Evolutionary conservation across 1,139 yeast genomes (phyloP).

Genomic region (Yamadazyma jaroonii): DNA sequence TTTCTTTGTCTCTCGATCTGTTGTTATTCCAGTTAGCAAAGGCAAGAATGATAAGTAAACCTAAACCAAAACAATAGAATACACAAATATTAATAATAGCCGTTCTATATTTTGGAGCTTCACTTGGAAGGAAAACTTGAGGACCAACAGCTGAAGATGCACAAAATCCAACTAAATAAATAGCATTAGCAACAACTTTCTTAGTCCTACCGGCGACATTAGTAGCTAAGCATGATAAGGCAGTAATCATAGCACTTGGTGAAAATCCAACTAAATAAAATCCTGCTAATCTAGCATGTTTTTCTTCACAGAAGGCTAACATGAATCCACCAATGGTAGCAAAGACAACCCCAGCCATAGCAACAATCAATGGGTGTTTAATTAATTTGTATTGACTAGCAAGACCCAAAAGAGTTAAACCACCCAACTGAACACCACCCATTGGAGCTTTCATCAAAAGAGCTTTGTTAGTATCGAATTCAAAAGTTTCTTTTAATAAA

Average conservation of each 20-base stretch:
- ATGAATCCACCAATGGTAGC: slow-evolving; percentile 18
- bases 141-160: slow-evolving; percentile 24
- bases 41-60: slow-evolving; percentile 6
- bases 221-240: slow-evolving; percentile 19
- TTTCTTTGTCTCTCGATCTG: slow-evolving; percentile 17
- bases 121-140: slow-evolving; percentile 21
- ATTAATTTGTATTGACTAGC: slow-evolving; percentile 7
- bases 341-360: slow-evolving; percentile 8
- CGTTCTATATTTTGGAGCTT: slow-evolving; percentile 21
- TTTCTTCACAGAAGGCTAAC: slow-evolving; percentile 32
- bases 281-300: slow-evolving; percentile 25
- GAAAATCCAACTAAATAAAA: slow-evolving; percentile 16
- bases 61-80: slow-evolving; percentile 22
- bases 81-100: slow-evolving; percentile 13
- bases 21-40: slow-evolving; percentile 10
- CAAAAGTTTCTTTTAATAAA: slow-evolving; percentile 21
- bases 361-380: slow-evolving; percentile 13
- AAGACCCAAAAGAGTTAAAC: slow-evolving; percentile 18
- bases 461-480: slow-evolving; percentile 21
- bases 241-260: slow-evolving; percentile 18
- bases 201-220: slow-evolving; percentile 27
- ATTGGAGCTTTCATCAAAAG: slow-evolving; percentile 26
- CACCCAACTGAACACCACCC: slow-evolving; percentile 33
- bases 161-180: slow-evolving; percentile 21
- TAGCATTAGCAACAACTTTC: slow-evolving; percentile 20